Base-by-base conservation (phyloP, 352 stramenopile genomes). In the Phytophthora cryptogea region DNA sequence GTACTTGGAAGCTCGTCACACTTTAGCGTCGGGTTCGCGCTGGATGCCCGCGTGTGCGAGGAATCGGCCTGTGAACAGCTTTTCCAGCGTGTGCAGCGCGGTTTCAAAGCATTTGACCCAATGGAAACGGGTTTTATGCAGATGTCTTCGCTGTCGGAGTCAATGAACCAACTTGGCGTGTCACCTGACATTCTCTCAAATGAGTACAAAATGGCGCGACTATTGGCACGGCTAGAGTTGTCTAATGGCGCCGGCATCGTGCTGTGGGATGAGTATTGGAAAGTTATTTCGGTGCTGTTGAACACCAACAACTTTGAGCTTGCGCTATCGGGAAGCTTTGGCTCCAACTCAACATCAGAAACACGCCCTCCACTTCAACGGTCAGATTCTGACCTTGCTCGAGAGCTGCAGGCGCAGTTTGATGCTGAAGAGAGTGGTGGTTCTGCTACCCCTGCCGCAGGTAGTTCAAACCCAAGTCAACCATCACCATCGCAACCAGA, bases 211-310 rank as follows among this genome's bases (percentile, higher is more conserved):
- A 88, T 94, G 82, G 73, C 74, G n/a, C 74, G 81, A 28, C 49
- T 91, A 27, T 61, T 86, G 14, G 58, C 52, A 11, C 71, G 67
- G 42, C 55, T 94, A 2, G 80, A 94, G 64, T 77, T 92, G 13
- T 63, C 64, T 14, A 70, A 55, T 55, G 90, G 89, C 9, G 80
- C 86, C 0, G 90, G 90, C 2, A 97, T 98, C 52, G 82, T 98
- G 51, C 64, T 97, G 8, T 98, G 90, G 92, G 88, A 97, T 46
- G 88, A 97, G 53, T 96, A 95, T 57, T 97, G 92, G 92, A 95
- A 91, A 45, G 73, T 82, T 13, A 68, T 90, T 3, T 95, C 81
- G 27, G 76, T 93, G 36, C 46, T 95, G 23, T 44, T 95, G n/a
- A 70, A 90, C 36, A 91, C 83, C 2, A 72, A 66, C 11, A 76